Evolutionary conservation across 352 stramenopile genomes (phyloP), one percentile per base, ranked within the genome.

Genomic region (Phytophthora megakarya): DNA sequence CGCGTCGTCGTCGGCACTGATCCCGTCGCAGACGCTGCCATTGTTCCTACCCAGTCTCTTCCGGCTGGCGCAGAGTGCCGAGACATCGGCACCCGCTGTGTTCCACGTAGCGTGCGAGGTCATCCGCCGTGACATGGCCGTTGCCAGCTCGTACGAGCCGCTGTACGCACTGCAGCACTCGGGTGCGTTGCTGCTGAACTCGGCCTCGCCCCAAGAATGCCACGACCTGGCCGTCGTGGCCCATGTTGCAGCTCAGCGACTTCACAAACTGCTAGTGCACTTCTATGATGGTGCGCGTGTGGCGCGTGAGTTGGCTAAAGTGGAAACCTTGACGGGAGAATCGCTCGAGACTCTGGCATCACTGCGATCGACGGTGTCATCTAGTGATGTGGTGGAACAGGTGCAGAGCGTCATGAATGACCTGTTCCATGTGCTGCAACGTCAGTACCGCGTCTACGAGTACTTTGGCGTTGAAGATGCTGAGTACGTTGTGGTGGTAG

Each of bases 391-490:
- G 19, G 81, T 77, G n/a, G 77, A 93, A 45, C 79, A 91, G 47
- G 70, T 95, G 50, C 80, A 93, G 66, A 40, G 42, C 18, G 79
- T 89, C 33, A 91, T 93, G 83, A 75, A 92, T 72, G 76, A 89
- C 43, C 68, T 92, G 11, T 90, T 73, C 62, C 76, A 82, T 32
- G 82, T 90, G 28, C 75, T 90, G 23, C 80, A 90, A 66, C 78
- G 80, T 49, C 81, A 92, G 67, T 93, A 93, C 74, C 76, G 81
- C 19, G 72, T 94, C 44, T 93, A 90, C 73, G 86, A 95, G 67
- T 94, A 95, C 70, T 68, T 76, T 35, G 86, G 86, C 39, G 69
- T 75, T 0, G 13, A 68, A 5, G 80, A 95, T 43, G 86, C 86
- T 18, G 78, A 92, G 72, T 67, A 65, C 59, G 84, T 93, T 4